Evolutionary conservation across 805 yeast genomes (phyloP), one percentile per base, ranked within the genome.

Genomic region (Teunomyces tritomae): DNA sequence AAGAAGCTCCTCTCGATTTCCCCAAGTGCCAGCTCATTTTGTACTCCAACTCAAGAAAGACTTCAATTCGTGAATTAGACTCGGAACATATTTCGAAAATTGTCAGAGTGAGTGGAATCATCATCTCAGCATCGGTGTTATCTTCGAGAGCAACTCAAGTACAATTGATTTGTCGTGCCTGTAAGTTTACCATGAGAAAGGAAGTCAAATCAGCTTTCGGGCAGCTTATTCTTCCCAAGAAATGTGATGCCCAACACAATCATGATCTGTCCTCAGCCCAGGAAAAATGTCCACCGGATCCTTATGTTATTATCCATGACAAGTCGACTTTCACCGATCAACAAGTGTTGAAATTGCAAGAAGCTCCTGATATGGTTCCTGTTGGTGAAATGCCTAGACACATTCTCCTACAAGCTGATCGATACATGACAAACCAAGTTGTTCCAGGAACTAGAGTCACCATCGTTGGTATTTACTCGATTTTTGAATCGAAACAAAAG

Each of bases 341-440:
- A 64, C 99, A 94, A 68, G 83, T 86, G 28, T 77, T 94, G 59
- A 94, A 94, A 65, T 76, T 94, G 48, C 99, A 94, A 67, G 99
- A 94, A 65, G 78, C 94, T n/a, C 97, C 98, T 9, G 99, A 94
- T 65, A 88, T 88, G 85, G 97, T 94, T 1, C 99, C 99, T 1
- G 96, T 94, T 27, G 99, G 99, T 56, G 99, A 94, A 70, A 85
- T 94, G 89, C 99, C 99, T 7, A 82, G 99, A 57, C 96, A 94
- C 60, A 85, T 94, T 35, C 62, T 89, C 49, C 75, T 94, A 53
- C 87, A 94, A 37, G 89, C 89, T 29, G 98, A 94, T 65, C 79
- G 99, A 51, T 88, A 87, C 57, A 73, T 94, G 62, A 86, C 97
- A 26, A 94, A 94, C 69, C 83, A 80, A 53, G 90, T 94, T 28